Evolutionary conservation across 2,329 filamentous ascomycete genomes (phyloP).

Genomic region (Colletotrichum sp.): DNA sequence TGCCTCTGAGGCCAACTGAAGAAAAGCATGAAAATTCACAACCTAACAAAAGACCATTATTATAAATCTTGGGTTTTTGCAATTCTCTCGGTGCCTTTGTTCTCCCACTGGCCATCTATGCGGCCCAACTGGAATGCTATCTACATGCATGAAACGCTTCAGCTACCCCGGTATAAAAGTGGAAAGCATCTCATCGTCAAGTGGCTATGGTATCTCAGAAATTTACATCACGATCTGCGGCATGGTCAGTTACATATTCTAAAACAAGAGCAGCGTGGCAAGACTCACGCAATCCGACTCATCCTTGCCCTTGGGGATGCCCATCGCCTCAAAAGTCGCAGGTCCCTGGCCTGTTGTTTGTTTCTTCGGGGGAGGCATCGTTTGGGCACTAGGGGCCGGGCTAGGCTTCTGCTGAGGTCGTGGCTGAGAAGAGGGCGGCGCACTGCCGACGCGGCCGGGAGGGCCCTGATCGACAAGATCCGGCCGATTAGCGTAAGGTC

Average conservation of each 20-base stretch:
- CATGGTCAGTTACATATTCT: not conserved
- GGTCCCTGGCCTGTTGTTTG: slow-evolving; percentile 73
- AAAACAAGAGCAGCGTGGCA: not conserved
- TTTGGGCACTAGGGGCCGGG: slow-evolving; percentile 32
- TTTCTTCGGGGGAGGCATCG: slow-evolving; percentile 41
- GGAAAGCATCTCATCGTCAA: slow-evolving; percentile 14
- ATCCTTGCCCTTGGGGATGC: slow-evolving; percentile 81
- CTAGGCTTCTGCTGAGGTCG: slow-evolving; percentile 27
- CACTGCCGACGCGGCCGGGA: slow-evolving; percentile 38
- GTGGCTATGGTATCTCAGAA: slow-evolving; percentile 14
- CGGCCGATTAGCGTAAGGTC: slow-evolving; percentile 12
- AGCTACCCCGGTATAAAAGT: not conserved
- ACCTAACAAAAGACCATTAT: not conserved
- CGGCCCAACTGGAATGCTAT: not conserved
- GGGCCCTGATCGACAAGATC: slow-evolving; percentile 12
- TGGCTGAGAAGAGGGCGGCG: slow-evolving; percentile 34
- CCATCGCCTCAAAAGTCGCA: slow-evolving; percentile 98
- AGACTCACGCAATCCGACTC: slow-evolving; percentile 88
- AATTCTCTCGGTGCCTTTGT: slow-evolving; percentile 5
- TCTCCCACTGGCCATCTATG: not conserved
- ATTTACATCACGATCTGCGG: slow-evolving; percentile 18
- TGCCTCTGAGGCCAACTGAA: not conserved
- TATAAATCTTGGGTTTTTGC: not conserved
- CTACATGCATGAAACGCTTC: slow-evolving; percentile 5
- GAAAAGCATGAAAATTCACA: not conserved